These are phyloP conservation scores for Nyssa sinensis DNA, from an alignment of 148 eudicot genomes.

Conservation along the genomic window DNA sequence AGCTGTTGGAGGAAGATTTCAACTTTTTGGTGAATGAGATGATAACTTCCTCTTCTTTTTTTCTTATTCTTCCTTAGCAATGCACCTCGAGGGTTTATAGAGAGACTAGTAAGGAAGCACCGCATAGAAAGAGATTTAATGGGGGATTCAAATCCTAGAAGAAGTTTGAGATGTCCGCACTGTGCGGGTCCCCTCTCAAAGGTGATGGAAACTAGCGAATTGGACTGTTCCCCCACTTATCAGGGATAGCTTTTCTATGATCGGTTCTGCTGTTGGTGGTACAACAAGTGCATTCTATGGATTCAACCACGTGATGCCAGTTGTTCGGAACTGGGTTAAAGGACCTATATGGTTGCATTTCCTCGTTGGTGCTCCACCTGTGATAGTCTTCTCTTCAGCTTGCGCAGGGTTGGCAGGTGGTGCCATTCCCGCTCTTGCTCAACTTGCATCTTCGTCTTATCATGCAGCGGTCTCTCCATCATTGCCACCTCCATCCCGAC, in stretches of 20 bases:
- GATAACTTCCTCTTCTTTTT: too few species aligned
- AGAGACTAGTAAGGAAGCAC: too few species aligned
- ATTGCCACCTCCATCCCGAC: constrained; percentile 24
- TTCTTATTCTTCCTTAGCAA: too few species aligned
- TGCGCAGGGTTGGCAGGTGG: constrained; percentile 77
- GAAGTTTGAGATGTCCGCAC: constrained; percentile 50
- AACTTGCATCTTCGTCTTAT: background rate
- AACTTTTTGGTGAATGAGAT: constrained; percentile 78
- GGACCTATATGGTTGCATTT: constrained; percentile 98
- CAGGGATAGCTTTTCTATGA: constrained; percentile 88
- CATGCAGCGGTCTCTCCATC: constrained; percentile 19
- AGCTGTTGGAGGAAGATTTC: constrained; percentile 93
- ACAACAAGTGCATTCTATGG: constrained; percentile 88
- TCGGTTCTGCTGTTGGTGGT: constrained; percentile 97
- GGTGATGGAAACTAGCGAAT: constrained; percentile 65
- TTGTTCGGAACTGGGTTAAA: constrained; percentile 65
- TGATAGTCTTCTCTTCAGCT: constrained; percentile 88
- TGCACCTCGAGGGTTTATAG: too few species aligned
- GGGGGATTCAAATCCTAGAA: constrained; percentile 30
- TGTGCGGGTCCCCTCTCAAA: constrained; percentile 92
- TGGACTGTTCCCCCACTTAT: constrained; percentile 79
- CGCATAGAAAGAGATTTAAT: constrained; percentile 4
- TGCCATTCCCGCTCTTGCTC: background rate
- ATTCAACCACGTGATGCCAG: constrained; percentile 84
- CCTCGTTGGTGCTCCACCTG: constrained; percentile 87